phyloP scores from a whole-genome alignment of 75 land plant genomes.

The Picea glauca region DNA sequence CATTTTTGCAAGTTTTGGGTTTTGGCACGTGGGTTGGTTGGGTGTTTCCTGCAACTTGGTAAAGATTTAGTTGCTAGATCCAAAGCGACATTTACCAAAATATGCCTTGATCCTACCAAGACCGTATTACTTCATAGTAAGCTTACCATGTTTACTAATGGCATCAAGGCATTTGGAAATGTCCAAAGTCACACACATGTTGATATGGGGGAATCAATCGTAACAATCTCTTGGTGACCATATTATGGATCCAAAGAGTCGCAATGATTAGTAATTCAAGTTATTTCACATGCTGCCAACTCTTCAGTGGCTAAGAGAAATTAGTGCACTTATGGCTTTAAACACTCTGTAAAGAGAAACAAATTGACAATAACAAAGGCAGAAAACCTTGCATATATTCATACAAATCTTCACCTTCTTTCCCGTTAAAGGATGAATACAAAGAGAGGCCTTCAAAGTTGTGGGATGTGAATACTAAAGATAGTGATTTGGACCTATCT shows the following conservation, averaged over 20 bases:
- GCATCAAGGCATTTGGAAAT: constrained; percentile 5
- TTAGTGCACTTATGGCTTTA: constrained; percentile 6
- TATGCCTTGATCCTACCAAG: too few relatives aligned
- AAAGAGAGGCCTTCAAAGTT: constrained; percentile 8
- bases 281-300: constrained; percentile 1
- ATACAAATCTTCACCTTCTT: constrained; percentile 12
- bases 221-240: constrained; percentile 11
- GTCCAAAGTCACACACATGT: too few relatives aligned
- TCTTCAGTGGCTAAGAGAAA: neutral
- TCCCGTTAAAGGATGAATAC: neutral
- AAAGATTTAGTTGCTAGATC: too few relatives aligned
- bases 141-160: neutral
- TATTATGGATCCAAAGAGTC: constrained; percentile 7
- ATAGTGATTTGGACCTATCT: too few relatives aligned
- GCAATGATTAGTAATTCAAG: constrained; percentile 6
- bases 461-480: constrained; percentile 8
- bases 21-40: too few relatives aligned
- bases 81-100: too few relatives aligned
- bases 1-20: too few relatives aligned
- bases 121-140: too few relatives aligned
- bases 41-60: too few relatives aligned
- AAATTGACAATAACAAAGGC: neutral
- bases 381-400: constrained; percentile 5
- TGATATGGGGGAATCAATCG: neutral
- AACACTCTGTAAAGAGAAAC: neutral